phyloP scores from a whole-genome alignment of 495 filamentous ascomycete genomes.

The Penicillium antarcticum region DNA sequence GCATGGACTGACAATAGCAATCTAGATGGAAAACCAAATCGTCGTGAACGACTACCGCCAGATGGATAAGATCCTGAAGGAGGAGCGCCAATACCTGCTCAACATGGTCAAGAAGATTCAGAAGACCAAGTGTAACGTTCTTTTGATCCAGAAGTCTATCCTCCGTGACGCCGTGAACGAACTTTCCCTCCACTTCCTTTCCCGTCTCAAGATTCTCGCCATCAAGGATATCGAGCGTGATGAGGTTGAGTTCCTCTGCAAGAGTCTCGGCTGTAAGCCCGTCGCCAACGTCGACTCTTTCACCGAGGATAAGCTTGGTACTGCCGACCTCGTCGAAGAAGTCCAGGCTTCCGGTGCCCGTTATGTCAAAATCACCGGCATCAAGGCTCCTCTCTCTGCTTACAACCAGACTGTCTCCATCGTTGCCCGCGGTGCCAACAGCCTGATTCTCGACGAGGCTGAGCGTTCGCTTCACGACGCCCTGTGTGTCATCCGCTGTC shows the following conservation, averaged over 20 bases:
- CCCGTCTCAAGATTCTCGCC: conserved; percentile 90
- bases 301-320: conserved; percentile 96
- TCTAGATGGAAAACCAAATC: conserved; percentile 97
- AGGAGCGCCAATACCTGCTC: conserved; percentile 94
- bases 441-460: conserved; percentile 91
- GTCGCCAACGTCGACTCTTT: conserved; percentile 98
- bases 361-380: conserved; percentile 92
- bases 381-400: conserved; percentile 53
- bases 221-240: conserved; percentile 98
- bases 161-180: conserved; percentile 97
- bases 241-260: conserved; percentile 99
- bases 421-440: conserved; percentile 90
- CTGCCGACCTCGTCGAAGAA: conserved; percentile 94
- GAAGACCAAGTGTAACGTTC: conserved; percentile 98
- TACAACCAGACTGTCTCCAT: conserved; percentile 87
- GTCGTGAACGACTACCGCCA: conserved; percentile 98
- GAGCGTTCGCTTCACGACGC: conserved; percentile 96
- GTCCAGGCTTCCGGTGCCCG: conserved; percentile 80
- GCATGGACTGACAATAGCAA: background rate
- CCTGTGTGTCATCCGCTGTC: conserved; percentile 92
- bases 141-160: conserved; percentile 98
- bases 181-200: conserved; percentile 92
- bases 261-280: conserved; percentile 95
- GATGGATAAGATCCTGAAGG: conserved; percentile 99
- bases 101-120: conserved; percentile 99